Percentiles rank a stretch among this genome's conserved stretches.
Evolutionary conservation across 1,139 yeast species (phyloP).

Genomic region (Magnusiomyces suaveolens): DNA sequence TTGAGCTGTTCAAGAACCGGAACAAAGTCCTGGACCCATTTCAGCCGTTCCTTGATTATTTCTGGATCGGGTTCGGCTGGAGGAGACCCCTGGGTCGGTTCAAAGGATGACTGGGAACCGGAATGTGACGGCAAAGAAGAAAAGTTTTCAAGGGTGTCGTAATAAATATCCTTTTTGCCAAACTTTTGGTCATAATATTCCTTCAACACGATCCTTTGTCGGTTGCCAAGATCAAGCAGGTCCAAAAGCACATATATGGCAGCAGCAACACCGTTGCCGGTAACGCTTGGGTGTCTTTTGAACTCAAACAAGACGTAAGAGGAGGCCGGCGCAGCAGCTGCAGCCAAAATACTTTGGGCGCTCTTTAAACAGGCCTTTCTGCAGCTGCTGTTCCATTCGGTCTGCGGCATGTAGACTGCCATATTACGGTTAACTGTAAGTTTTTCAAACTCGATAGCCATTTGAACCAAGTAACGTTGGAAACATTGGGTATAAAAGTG

Average conservation of each 20-base stretch:
- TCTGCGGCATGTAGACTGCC: constrained; percentile 12
- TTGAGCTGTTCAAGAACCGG: constrained; percentile 11
- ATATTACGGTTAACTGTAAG: constrained; percentile 13
- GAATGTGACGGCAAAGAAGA: neutral
- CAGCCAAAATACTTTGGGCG: constrained; percentile 9
- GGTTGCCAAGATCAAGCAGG: constrained; percentile 10
- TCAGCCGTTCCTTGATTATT: constrained; percentile 7
- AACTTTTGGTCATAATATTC: neutral
- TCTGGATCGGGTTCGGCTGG: neutral
- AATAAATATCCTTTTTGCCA: neutral
- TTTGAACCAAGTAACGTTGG: constrained; percentile 13
- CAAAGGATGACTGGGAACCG: neutral
- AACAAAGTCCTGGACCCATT: constrained; percentile 11
- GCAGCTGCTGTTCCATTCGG: constrained; percentile 12
- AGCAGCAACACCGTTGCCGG: constrained; percentile 15
- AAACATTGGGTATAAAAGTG: constrained; percentile 1
- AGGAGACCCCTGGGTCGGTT: neutral
- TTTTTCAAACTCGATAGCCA: constrained; percentile 12
- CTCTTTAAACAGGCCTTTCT: constrained; percentile 9
- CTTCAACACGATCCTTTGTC: constrained; percentile 2
- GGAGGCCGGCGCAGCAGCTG: constrained; percentile 8
- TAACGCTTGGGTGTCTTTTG: constrained; percentile 14
- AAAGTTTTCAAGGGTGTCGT: neutral
- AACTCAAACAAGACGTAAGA: constrained; percentile 8
- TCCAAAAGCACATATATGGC: constrained; percentile 14